These are phyloP conservation scores for Phytophthora hybrid DNA, from an alignment of 352 stramenopile genomes.

Conservation along the genomic window DNA sequence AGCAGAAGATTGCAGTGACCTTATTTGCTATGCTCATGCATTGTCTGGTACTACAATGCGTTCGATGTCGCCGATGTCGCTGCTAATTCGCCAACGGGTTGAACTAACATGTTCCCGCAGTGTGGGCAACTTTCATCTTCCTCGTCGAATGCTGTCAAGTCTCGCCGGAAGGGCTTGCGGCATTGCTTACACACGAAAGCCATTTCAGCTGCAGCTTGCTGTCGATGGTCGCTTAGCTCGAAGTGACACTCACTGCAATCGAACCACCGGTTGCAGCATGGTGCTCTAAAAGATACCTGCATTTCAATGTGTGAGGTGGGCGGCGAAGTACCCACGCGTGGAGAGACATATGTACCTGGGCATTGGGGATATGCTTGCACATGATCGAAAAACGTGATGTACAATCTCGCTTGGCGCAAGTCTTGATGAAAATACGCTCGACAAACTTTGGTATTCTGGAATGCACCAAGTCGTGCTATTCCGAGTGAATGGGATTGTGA, in stretches of 20 bases:
- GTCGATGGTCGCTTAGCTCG: constrained; percentile 65
- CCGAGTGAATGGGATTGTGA: constrained; percentile 24
- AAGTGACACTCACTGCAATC: constrained; percentile 84
- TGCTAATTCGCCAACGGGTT: constrained; percentile 29
- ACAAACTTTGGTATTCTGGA: constrained; percentile 22
- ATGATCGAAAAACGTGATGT: constrained; percentile 25
- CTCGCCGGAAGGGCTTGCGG: constrained; percentile 70
- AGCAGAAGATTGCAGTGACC: background rate
- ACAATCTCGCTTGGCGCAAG: background rate
- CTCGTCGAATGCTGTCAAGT: constrained; percentile 54
- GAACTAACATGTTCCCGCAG: constrained; percentile 58
- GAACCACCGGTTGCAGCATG: constrained; percentile 82
- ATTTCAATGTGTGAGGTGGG: background rate
- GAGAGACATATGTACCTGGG: constrained; percentile 24
- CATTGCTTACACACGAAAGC: constrained; percentile 78
- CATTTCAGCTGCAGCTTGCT: constrained; percentile 54
- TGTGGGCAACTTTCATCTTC: constrained; percentile 75
- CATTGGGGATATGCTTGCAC: constrained; percentile 64
- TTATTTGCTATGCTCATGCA: background rate
- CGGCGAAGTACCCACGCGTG: background rate
- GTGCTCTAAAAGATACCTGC: constrained; percentile 70
- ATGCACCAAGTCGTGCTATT: constrained; percentile 19
- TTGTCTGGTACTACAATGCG: background rate
- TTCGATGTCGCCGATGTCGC: constrained; percentile 6
- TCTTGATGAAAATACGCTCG: constrained; percentile 7